These are phyloP conservation scores for Whalleya microplaca DNA, from an alignment of 2,329 filamentous ascomycete species.

Conservation along the genomic window DNA sequence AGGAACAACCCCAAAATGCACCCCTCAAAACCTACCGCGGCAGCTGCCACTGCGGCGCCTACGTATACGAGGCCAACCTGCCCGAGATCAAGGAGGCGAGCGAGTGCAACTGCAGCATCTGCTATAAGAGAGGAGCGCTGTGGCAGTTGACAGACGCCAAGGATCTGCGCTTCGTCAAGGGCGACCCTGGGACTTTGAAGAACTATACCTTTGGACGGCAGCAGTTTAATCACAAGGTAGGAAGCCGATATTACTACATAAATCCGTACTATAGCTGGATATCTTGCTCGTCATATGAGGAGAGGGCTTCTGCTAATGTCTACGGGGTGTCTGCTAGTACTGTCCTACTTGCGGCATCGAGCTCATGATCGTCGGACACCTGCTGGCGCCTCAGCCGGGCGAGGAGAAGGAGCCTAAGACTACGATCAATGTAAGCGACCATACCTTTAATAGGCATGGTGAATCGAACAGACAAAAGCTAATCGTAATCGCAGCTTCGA, in stretches of 20 bases:
- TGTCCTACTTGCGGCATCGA: constrained; percentile 55
- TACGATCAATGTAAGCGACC: constrained; percentile 47
- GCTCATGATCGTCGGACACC: constrained; percentile 38
- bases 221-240: constrained; percentile 47
- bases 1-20: too few relatives aligned
- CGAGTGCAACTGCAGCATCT: constrained; percentile 71
- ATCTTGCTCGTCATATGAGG: not conserved
- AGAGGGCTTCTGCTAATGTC: constrained; percentile 7
- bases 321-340: constrained; percentile 44
- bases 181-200: constrained; percentile 44
- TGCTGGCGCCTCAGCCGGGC: constrained; percentile 28
- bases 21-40: constrained; percentile 51
- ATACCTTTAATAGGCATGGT: not conserved
- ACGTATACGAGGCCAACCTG: constrained; percentile 54
- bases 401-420: constrained; percentile 36
- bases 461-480: not conserved
- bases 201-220: constrained; percentile 49
- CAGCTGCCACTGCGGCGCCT: constrained; percentile 61
- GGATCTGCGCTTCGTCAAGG: constrained; percentile 51
- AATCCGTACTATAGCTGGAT: not conserved
- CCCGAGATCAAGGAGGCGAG: constrained; percentile 60
- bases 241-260: not conserved
- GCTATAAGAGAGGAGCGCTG: constrained; percentile 53
- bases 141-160: constrained; percentile 30
- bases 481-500: constrained; percentile 39